Conservation (phyloP, 2,329 filamentous ascomycete species). For the Neonectria ditissima region DNA sequence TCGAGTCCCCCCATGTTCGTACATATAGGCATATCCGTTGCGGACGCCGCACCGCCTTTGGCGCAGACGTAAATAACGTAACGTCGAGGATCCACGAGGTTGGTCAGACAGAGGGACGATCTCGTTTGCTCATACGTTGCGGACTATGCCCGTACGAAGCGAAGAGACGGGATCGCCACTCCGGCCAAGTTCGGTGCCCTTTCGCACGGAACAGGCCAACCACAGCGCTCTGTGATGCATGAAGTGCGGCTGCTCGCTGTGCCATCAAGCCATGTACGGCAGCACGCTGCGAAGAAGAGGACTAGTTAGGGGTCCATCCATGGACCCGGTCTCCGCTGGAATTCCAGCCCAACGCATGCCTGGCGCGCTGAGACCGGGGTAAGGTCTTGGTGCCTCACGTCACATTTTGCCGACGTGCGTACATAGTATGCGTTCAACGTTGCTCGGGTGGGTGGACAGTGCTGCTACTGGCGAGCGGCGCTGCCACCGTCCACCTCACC, state of each 20-base stretch:
- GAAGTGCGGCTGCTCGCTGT: no score
- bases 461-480: no score
- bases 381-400: neutral
- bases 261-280: neutral
- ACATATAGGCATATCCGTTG: neutral
- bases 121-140: conserved; percentile 7
- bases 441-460: neutral
- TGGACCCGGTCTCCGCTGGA: conserved; percentile 16
- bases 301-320: neutral
- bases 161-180: conserved; percentile 21
- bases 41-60: conserved; percentile 27
- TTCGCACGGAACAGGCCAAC: conserved; percentile 10
- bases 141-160: conserved; percentile 10
- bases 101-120: conserved; percentile 13
- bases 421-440: neutral
- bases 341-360: conserved; percentile 9
- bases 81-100: conserved; percentile 2
- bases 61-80: conserved; percentile 27
- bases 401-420: neutral
- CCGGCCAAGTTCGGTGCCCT: conserved; percentile 11
- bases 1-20: conserved; percentile 29
- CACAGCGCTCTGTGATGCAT: conserved; percentile 6
- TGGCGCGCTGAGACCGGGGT: conserved; percentile 1
- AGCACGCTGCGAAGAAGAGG: neutral
- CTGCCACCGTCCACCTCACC: neutral